A percentile compares a stretch with the other conserved stretches of the same genome.
Conservation (phyloP, 805 yeast genomes). For the Myxozyma vanderwaltii region DNA sequence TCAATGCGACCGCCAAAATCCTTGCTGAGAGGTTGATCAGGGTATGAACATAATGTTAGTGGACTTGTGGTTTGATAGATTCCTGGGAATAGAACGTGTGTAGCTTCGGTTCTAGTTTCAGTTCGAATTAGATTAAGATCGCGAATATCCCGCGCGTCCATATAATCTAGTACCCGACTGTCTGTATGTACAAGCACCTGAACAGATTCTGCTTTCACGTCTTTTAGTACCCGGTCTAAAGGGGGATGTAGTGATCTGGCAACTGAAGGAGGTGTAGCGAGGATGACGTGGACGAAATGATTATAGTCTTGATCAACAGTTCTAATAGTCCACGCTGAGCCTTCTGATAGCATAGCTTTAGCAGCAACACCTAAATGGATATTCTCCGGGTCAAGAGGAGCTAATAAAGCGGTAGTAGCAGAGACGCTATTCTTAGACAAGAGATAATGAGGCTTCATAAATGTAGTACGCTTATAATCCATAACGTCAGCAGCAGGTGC, state of each 20-base stretch:
- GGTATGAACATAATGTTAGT: not conserved
- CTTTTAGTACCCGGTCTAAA: conserved; percentile 4
- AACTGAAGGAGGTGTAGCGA: conserved; percentile 25
- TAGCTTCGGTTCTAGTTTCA: conserved; percentile 15
- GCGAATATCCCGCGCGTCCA: conserved; percentile 17
- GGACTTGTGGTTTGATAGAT: conserved; percentile 30
- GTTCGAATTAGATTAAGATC: conserved; percentile 23
- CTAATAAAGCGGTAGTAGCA: conserved; percentile 24
- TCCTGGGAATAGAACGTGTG: conserved; percentile 29
- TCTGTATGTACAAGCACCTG: conserved; percentile 30
- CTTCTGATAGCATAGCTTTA: conserved; percentile 16
- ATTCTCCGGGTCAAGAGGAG: conserved; percentile 14
- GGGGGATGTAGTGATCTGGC: conserved; percentile 7
- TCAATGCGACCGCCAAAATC: conserved; percentile 27
- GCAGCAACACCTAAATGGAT: conserved; percentile 25
- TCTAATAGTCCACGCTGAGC: conserved; percentile 22
- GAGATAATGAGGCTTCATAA: conserved; percentile 26
- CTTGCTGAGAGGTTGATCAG: conserved; percentile 2
- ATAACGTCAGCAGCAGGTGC: conserved; percentile 29
- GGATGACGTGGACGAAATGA: conserved; percentile 23
- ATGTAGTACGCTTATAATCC: conserved; percentile 27
- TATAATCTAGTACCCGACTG: conserved; percentile 15
- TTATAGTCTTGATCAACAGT: conserved; percentile 11
- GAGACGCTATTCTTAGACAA: conserved; percentile 18
- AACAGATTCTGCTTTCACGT: conserved; percentile 16